Evolutionary conservation across 202 grass and related monocot species (phyloP).

Genomic region (Schoenoplectus triqueter): DNA sequence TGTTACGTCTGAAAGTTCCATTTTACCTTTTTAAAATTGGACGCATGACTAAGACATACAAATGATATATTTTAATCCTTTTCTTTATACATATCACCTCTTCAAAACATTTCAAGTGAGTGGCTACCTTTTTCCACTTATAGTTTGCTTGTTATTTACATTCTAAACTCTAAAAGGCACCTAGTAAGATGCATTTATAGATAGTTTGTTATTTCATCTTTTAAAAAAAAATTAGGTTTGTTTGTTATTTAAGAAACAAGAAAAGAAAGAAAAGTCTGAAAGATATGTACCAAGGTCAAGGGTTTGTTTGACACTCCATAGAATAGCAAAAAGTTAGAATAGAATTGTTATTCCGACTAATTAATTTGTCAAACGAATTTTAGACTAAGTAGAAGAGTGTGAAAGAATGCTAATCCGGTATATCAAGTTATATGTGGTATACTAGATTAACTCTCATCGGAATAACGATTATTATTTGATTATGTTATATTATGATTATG

Average conservation of each 20-base stretch:
- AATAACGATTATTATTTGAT: too few relatives aligned
- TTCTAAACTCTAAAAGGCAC: neutral
- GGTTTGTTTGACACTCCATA: too few relatives aligned
- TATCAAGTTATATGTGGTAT: too few relatives aligned
- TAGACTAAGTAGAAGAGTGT: too few relatives aligned
- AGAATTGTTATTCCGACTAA: too few relatives aligned
- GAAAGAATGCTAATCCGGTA: too few relatives aligned
- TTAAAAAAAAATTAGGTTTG: neutral
- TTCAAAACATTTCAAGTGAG: neutral
- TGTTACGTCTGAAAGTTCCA: neutral
- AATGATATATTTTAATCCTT: neutral
- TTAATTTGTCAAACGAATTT: too few relatives aligned
- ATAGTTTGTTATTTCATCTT: slow-evolving; percentile 20
- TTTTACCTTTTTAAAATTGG: neutral
- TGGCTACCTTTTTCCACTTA: neutral
- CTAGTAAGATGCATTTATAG: neutral
- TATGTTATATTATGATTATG: too few relatives aligned
- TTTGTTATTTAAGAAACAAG: slow-evolving; percentile 12
- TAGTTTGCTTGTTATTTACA: neutral
- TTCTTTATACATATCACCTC: neutral
- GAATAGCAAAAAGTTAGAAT: too few relatives aligned
- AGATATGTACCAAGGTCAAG: slow-evolving; percentile 5
- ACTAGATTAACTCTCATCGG: too few relatives aligned
- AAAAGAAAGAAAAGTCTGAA: slow-evolving; percentile 11
- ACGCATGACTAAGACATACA: neutral